Conservation (phyloP, 2,329 filamentous ascomycete species). For the Claviceps fusiformis region DNA sequence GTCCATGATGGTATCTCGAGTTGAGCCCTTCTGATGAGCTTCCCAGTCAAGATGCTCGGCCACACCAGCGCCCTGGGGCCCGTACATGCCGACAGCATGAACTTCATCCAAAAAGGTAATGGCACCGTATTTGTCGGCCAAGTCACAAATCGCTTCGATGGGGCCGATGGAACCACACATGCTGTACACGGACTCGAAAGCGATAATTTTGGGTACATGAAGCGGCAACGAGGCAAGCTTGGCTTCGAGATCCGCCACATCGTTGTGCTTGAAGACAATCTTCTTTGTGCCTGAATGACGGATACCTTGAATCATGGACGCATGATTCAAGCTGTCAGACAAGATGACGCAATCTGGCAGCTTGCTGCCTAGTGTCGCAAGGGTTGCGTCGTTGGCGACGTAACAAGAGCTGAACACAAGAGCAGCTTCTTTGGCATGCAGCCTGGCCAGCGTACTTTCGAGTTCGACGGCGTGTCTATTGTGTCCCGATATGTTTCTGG, state of each 20-base stretch:
- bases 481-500: conserved; percentile 94
- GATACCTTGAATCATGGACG: conserved; percentile 98
- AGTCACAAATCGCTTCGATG: conserved; percentile 88
- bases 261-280: conserved; percentile 97
- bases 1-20: conserved; percentile 80
- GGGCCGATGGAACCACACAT: conserved; percentile 98
- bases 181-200: conserved; percentile 97
- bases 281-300: conserved; percentile 95
- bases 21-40: conserved; percentile 60
- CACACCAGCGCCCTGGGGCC: conserved; percentile 85
- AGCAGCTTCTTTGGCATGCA: conserved; percentile 85
- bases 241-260: conserved; percentile 79
- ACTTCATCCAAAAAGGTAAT: conserved; percentile 98
- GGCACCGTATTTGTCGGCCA: conserved; percentile 94
- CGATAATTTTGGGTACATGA: conserved; percentile 89
- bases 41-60: conserved; percentile 96
- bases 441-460: conserved; percentile 67
- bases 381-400: conserved; percentile 92
- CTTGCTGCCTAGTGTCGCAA: conserved; percentile 93
- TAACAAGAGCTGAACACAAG: conserved; percentile 97
- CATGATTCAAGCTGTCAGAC: conserved; percentile 95
- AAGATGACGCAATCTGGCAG: conserved; percentile 92
- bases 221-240: conserved; percentile 81
- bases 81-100: conserved; percentile 98
- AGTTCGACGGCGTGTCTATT: conserved; percentile 85